Conservation (phyloP, 2,329 filamentous ascomycete species). For the Ophiostoma triangulosporum region DNA sequence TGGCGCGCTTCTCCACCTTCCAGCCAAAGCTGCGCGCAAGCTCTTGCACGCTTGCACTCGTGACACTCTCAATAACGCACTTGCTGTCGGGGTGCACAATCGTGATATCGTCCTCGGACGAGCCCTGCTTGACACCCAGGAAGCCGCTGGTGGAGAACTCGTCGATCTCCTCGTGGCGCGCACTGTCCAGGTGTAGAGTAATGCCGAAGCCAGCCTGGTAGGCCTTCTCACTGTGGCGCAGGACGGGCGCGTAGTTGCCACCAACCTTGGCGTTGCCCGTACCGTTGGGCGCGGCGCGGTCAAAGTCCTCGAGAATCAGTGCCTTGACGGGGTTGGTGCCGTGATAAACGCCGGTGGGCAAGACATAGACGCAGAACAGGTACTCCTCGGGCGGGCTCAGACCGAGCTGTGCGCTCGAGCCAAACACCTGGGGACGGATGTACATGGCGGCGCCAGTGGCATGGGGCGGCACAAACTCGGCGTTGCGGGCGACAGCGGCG, state of each 20-base stretch:
- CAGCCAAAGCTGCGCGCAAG: conserved; percentile 71
- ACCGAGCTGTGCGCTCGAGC: conserved; percentile 74
- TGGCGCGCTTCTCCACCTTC: conserved; percentile 65
- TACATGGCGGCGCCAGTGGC: conserved; percentile 86
- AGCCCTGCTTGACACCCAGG: conserved; percentile 55
- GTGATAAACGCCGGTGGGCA: conserved; percentile 91
- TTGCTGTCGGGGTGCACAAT: conserved; percentile 78
- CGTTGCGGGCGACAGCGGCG: conserved; percentile 76
- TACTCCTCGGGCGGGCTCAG: conserved; percentile 83
- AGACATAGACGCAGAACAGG: conserved; percentile 76
- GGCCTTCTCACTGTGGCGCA: conserved; percentile 76
- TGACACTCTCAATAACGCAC: conserved; percentile 79
- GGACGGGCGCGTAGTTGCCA: conserved; percentile 88
- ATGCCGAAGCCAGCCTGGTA: conserved; percentile 75
- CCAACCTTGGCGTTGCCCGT: conserved; percentile 89
- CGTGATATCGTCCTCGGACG: conserved; percentile 40
- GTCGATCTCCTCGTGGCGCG: conserved; percentile 71
- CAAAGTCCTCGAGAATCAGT: conserved; percentile 82
- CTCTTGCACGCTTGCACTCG: conserved; percentile 61
- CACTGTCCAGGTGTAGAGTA: conserved; percentile 83
- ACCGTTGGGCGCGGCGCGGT: conserved; percentile 81
- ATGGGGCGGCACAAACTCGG: conserved; percentile 81
- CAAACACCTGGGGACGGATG: conserved; percentile 78
- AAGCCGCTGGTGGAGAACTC: conserved; percentile 95
- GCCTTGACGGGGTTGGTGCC: conserved; percentile 78